phyloP scores from a whole-genome alignment of 2,329 filamentous ascomycete genomes.

The Juglanconis sp. region DNA sequence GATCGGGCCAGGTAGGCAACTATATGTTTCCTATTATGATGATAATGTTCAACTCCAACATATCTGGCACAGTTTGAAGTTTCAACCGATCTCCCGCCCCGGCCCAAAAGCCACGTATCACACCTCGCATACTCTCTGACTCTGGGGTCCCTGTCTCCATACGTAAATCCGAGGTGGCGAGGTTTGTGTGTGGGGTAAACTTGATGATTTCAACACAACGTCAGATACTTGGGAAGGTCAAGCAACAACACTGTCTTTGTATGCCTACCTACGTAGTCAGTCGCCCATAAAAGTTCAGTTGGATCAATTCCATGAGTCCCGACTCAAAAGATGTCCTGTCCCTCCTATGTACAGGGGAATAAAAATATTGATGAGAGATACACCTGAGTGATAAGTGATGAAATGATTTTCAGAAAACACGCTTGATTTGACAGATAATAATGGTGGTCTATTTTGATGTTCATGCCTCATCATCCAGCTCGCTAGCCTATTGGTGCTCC shows the following conservation, averaged over 20 bases:
- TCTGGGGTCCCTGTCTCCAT: too few relatives aligned
- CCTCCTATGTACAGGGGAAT: background rate
- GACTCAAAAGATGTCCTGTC: too few relatives aligned
- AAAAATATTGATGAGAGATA: background rate
- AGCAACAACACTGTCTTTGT: background rate
- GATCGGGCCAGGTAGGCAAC: too few relatives aligned
- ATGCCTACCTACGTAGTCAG: background rate
- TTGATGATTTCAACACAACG: too few relatives aligned
- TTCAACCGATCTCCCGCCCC: slow-evolving; percentile 1
- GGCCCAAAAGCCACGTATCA: too few relatives aligned
- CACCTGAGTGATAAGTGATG: too few relatives aligned
- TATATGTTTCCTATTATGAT: too few relatives aligned
- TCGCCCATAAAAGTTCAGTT: background rate
- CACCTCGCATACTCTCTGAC: too few relatives aligned
- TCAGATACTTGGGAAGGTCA: too few relatives aligned
- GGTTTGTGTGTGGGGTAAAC: background rate
- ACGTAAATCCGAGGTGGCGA: too few relatives aligned
- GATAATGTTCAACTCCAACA: background rate
- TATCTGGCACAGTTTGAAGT: background rate
- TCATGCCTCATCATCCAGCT: background rate
- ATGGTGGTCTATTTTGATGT: background rate
- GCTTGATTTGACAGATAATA: background rate
- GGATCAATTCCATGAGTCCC: too few relatives aligned
- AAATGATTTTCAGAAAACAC: background rate
- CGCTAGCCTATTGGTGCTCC: slow-evolving; percentile 33